These are phyloP conservation scores for Fusarium sp. DNA, from an alignment of 2,329 filamentous ascomycete species.

Conservation along the genomic window DNA sequence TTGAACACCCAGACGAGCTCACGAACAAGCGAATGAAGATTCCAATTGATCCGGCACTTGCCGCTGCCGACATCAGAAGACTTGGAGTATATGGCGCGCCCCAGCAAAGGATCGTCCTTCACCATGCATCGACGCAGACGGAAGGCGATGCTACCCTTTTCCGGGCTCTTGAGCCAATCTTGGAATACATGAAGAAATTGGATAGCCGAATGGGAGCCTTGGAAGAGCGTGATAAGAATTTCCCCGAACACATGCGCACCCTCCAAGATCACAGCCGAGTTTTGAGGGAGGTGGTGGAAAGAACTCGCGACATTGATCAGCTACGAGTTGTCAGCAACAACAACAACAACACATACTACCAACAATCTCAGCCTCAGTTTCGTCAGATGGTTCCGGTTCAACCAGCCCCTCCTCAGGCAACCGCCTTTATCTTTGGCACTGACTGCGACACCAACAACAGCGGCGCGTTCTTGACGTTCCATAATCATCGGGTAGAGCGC, in stretches of 20 bases:
- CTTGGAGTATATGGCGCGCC: neutral
- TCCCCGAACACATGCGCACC: neutral
- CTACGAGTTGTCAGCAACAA: neutral
- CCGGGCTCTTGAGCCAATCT: neutral
- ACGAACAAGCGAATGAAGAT: neutral
- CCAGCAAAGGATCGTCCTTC: neutral
- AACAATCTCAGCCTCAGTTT: neutral
- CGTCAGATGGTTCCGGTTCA: neutral
- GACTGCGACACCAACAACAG: neutral
- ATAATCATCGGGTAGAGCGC: fast-evolving
- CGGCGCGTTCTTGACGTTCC: neutral
- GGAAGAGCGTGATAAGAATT: neutral
- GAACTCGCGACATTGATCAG: neutral
- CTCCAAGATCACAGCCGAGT: neutral
- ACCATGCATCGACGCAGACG: constrained; percentile 16
- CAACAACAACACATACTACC: neutral
- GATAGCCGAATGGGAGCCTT: neutral
- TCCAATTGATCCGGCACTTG: neutral
- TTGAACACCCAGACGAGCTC: neutral
- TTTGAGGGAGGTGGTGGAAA: neutral
- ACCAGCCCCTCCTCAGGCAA: neutral
- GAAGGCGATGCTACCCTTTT: neutral
- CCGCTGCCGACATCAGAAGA: neutral
- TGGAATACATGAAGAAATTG: neutral
- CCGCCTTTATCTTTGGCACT: neutral